Conservation (phyloP, 1,139 yeast genomes). For the Groenewaldozyma sp. region DNA sequence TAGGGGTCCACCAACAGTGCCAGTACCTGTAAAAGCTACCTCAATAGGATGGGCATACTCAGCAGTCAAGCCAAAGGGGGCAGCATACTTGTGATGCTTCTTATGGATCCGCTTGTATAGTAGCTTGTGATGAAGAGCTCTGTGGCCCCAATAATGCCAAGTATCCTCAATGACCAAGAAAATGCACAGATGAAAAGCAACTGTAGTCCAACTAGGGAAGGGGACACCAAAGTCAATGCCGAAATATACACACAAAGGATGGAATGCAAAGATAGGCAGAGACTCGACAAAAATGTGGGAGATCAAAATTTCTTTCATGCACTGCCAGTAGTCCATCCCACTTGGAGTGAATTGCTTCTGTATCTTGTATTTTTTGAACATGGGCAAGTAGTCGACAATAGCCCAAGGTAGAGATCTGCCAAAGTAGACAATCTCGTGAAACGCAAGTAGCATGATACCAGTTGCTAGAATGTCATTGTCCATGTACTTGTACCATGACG, state of each 20-base stretch:
- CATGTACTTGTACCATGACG: slow-evolving; percentile 64
- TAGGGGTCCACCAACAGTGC: slow-evolving; percentile 91
- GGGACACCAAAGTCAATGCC: slow-evolving; percentile 73
- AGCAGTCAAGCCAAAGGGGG: slow-evolving; percentile 93
- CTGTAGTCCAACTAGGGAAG: slow-evolving; percentile 56
- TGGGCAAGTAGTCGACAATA: slow-evolving; percentile 66
- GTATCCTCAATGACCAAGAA: slow-evolving; percentile 84
- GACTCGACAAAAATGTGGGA: slow-evolving; percentile 90
- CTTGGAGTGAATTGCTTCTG: slow-evolving; percentile 75
- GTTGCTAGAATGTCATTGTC: slow-evolving; percentile 75
- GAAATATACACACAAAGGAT: slow-evolving; percentile 70
- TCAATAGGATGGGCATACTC: slow-evolving; percentile 96
- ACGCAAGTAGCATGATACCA: slow-evolving; percentile 61
- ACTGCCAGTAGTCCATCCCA: slow-evolving; percentile 80
- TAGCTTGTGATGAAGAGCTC: slow-evolving; percentile 75
- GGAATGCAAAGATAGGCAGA: slow-evolving; percentile 92
- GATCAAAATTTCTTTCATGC: slow-evolving; percentile 71
- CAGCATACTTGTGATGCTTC: slow-evolving; percentile 94
- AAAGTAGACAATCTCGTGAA: slow-evolving; percentile 76
- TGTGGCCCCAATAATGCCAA: slow-evolving; percentile 95
- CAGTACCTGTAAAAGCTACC: slow-evolving; percentile 81
- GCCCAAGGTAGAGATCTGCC: slow-evolving; percentile 83
- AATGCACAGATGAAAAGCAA: slow-evolving; percentile 54
- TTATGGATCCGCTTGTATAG: slow-evolving; percentile 88
- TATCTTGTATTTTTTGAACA: slow-evolving; percentile 67